Evolutionary conservation across 768 basidiomycete genomes (phyloP).

Genomic region (Termitomyces heimii): DNA sequence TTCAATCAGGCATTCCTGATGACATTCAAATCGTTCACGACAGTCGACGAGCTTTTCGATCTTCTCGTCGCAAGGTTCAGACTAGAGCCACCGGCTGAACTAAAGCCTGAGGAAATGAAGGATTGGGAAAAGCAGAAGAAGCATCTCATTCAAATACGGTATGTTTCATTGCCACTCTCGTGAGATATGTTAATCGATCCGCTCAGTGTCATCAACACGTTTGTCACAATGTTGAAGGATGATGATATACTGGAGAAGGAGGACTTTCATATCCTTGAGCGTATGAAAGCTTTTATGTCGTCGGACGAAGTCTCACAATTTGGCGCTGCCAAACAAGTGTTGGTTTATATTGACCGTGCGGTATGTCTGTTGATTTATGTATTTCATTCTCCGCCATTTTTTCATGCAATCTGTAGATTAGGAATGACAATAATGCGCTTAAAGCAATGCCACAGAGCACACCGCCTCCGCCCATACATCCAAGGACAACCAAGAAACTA

Average conservation of each 20-base stretch:
- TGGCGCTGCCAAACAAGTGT: constrained; percentile 70
- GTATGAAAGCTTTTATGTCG: constrained; percentile 75
- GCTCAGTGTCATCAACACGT: constrained; percentile 78
- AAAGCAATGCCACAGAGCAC: constrained; percentile 52
- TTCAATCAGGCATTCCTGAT: constrained; percentile 90
- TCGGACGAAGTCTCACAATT: constrained; percentile 58
- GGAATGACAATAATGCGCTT: constrained; percentile 48
- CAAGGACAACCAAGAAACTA: constrained; percentile 64
- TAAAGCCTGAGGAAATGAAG: constrained; percentile 54
- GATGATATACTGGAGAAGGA: constrained; percentile 83
- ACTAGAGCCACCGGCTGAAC: constrained; percentile 64
- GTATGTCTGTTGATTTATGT: constrained; percentile 39
- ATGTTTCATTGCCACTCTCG: neutral
- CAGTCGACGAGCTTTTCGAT: constrained; percentile 75
- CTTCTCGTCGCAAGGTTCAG: constrained; percentile 76
- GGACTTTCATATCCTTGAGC: constrained; percentile 74
- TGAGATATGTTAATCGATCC: neutral
- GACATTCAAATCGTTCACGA: constrained; percentile 94
- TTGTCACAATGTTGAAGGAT: constrained; percentile 85
- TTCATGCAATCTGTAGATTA: constrained; percentile 23
- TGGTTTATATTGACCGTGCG: constrained; percentile 69
- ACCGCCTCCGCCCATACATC: constrained; percentile 73
- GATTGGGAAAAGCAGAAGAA: constrained; percentile 88
- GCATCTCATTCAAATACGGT: constrained; percentile 84
- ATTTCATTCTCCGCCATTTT: neutral